phyloP scores from a whole-genome alignment of 768 basidiomycete species.

The Leccinum subtestaceum region DNA sequence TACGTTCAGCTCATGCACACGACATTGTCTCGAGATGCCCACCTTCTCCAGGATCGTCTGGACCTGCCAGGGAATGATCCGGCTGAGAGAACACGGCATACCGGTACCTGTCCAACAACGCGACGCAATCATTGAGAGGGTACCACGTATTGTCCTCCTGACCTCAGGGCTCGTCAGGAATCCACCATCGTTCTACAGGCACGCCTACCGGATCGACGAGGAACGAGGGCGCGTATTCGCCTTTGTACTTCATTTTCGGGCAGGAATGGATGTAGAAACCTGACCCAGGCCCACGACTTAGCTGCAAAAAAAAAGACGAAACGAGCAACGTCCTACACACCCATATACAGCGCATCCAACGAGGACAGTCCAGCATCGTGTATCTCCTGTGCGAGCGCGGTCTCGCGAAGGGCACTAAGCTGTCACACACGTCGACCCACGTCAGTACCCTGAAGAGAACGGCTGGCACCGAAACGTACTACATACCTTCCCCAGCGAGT shows the following conservation, averaged over 20 bases:
- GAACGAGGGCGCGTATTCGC: conserved; percentile 85
- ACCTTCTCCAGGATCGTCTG: conserved; percentile 31
- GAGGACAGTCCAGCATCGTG: conserved; percentile 58
- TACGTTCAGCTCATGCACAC: conserved; percentile 1
- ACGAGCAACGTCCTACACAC: conserved; percentile 39
- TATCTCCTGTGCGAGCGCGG: conserved; percentile 72
- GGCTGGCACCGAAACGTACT: background rate
- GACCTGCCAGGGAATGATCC: conserved; percentile 46
- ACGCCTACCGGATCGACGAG: conserved; percentile 76
- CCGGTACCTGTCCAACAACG: conserved; percentile 61
- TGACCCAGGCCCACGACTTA: conserved; percentile 28
- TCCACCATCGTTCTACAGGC: background rate
- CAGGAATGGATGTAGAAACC: conserved; percentile 94
- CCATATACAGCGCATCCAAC: conserved; percentile 83
- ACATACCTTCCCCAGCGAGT: conserved; percentile 74
- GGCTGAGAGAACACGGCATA: conserved; percentile 70
- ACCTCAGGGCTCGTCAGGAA: conserved; percentile 4
- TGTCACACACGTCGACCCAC: conserved; percentile 26
- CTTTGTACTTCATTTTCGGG: conserved; percentile 95
- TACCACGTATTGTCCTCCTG: conserved; percentile 82
- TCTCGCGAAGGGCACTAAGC: conserved; percentile 86
- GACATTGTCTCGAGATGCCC: background rate
- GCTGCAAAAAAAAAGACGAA: background rate
- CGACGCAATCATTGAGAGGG: conserved; percentile 56
- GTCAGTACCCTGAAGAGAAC: background rate